These are phyloP conservation scores for Abrus precatorius DNA, from an alignment of 306 rosid genomes.

Conservation along the genomic window DNA sequence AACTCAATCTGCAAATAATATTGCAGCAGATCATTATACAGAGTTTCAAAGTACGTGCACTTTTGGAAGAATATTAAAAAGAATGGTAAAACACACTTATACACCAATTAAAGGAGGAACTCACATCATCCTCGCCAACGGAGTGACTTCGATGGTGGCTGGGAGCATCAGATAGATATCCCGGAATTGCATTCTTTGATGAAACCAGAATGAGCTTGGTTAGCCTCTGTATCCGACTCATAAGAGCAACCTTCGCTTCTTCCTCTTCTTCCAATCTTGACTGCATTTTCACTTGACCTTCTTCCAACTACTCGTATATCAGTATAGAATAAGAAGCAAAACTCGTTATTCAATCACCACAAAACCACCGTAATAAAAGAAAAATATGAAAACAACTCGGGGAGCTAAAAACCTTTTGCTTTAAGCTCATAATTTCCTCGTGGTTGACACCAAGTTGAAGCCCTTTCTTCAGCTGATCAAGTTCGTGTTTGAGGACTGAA, in stretches of 20 bases:
- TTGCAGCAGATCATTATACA: conserved; percentile 22
- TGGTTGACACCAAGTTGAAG: conserved; percentile 83
- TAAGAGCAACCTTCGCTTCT: conserved; percentile 97
- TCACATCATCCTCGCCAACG: conserved; percentile 89
- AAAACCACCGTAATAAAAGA: conserved; percentile 9
- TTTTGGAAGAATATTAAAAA: conserved; percentile 36
- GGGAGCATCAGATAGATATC: conserved; percentile 76
- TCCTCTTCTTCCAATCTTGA: conserved; percentile 99
- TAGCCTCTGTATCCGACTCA: conserved; percentile 98
- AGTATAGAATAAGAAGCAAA: conserved; percentile 44
- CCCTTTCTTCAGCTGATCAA: conserved; percentile 91
- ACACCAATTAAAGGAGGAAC: conserved; percentile 53
- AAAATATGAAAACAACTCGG: conserved; percentile 32
- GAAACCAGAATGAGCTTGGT: conserved; percentile 99
- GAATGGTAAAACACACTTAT: conserved; percentile 34
- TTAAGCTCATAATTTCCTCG: conserved; percentile 83
- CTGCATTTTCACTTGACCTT: conserved; percentile 99
- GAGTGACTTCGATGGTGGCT: conserved; percentile 76
- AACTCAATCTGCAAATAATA: conserved; percentile 19
- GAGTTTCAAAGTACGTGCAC: conserved; percentile 38
- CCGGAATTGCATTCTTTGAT: conserved; percentile 90
- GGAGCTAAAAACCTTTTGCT: conserved; percentile 72
- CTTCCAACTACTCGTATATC: conserved; percentile 77
- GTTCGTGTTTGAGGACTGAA: conserved; percentile 85
- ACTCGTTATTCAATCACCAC: conserved; percentile 35